These are phyloP conservation scores for Acanthamoeba sp. DNA, from an alignment of 208 protist species.

Conservation along the genomic window DNA sequence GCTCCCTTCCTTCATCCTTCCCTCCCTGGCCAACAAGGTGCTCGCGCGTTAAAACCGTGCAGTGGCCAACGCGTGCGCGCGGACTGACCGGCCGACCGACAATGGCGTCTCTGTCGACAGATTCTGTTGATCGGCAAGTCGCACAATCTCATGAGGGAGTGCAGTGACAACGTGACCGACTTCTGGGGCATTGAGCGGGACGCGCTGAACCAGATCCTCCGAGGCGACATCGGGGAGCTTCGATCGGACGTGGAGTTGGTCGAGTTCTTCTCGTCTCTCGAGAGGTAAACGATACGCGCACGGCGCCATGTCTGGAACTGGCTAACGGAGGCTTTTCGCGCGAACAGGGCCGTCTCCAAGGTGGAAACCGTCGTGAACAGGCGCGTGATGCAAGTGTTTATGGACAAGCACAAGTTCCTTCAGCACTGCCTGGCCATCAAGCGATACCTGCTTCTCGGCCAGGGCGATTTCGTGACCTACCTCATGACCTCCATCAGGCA, in stretches of 20 bases:
- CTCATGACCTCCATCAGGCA: conserved; percentile 88
- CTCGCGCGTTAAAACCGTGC: too few species aligned
- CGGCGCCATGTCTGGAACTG: background rate
- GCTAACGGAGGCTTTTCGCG: background rate
- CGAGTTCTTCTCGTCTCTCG: conserved; percentile 67
- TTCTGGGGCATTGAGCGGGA: conserved; percentile 17
- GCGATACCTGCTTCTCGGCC: conserved; percentile 89
- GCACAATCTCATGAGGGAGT: conserved; percentile 90
- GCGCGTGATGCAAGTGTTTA: conserved; percentile 82
- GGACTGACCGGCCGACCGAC: too few species aligned
- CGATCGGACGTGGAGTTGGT: conserved; percentile 27
- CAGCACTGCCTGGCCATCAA: conserved; percentile 86
- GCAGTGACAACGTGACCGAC: conserved; percentile 32
- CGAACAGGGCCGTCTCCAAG: background rate
- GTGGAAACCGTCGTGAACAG: conserved; percentile 57
- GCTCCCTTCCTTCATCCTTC: conserved; percentile 79
- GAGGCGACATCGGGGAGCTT: conserved; percentile 25
- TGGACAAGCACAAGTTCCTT: conserved; percentile 84
- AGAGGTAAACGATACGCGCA: too few species aligned
- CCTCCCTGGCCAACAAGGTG: conserved; percentile 69
- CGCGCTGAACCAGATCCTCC: conserved; percentile 26
- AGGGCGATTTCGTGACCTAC: conserved; percentile 91
- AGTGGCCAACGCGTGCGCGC: too few species aligned
- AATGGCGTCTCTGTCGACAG: background rate
- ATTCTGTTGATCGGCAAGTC: conserved; percentile 89